Percentiles rank a stretch among this genome's conserved stretches.
These are phyloP conservation scores for Tetrapisispora nanseiensis DNA, from an alignment of 805 yeast species.

Conservation along the genomic window DNA sequence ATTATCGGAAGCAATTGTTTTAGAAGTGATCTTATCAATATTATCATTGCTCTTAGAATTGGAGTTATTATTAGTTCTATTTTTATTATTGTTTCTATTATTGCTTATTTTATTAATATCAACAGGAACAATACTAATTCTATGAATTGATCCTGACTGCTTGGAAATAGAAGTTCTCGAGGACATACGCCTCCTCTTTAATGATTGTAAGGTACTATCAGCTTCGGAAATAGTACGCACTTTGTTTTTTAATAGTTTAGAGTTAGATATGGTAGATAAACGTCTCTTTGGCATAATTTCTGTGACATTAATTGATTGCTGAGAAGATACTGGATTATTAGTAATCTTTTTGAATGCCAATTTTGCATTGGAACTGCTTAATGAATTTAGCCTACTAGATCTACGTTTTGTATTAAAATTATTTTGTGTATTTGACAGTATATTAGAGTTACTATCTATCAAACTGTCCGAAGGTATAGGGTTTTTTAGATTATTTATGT, in stretches of 20 bases:
- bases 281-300: constrained; percentile 8
- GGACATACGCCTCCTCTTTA: constrained; percentile 25
- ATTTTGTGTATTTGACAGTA: too few species aligned
- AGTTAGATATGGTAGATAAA: constrained; percentile 18
- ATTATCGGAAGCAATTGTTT: too few species aligned
- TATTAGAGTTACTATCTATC: too few species aligned
- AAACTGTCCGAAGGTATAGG: neutral
- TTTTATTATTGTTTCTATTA: constrained; percentile 1
- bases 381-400: constrained; percentile 33
- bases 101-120: constrained; percentile 1
- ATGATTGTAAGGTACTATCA: constrained; percentile 22
- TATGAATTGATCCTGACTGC: constrained; percentile 24
- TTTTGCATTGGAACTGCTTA: constrained; percentile 27
- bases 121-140: constrained; percentile 27
- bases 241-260: constrained; percentile 13
- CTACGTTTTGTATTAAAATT: constrained; percentile 12
- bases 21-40: too few species aligned
- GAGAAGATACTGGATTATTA: constrained; percentile 5
- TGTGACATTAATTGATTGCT: constrained; percentile 1
- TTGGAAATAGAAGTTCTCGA: constrained; percentile 17
- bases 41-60: too few species aligned
- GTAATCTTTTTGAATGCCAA: constrained; percentile 25
- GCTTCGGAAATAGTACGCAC: constrained; percentile 16
- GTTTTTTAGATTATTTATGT: neutral
- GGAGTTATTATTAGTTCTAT: constrained; percentile 6